Base-by-base conservation (phyloP, 768 basidiomycete genomes). In the Psilocybe sp. region DNA sequence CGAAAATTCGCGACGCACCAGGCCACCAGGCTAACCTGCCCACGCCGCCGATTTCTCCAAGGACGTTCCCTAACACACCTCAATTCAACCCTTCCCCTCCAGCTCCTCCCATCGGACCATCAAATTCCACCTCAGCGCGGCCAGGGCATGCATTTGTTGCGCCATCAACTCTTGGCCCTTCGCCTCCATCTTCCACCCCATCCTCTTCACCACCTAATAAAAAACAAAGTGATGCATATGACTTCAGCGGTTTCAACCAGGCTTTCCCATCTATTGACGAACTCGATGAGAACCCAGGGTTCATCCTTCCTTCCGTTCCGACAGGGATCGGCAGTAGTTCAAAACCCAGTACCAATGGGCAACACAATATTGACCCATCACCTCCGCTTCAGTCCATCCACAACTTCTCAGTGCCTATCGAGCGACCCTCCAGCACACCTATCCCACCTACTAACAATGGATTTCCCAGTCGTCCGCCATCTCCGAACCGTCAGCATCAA, bases 201-300 rank as follows among this genome's bases (percentile, higher is more conserved):
- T 82, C 86, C 12, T 82, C 85, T 2, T 85, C 83, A 9, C 82
- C 84, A 4, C 78, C 63, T 62, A 64, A 51, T 56, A 39, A 14
- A 15, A 49, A 51, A 62, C 34, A 71, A 64, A 49, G 62, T 36
- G 62, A 64, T 40, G 61, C 50, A 41, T 61, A 64, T 44, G 67
- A 75, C 35, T 54, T 83, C n/a, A 69, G 77, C 7, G 82, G 81
- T 32, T 89, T 89, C 58, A 67, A 77, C 4, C 77, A 80, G 43
- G 65, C 77, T n/a, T 92, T 91, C 54, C 89, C 89, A 0, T 78
- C 88, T 8, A 87, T 92, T 57, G 82, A 87, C 59, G 87, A 90
- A 61, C 68, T 91, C 23, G 81, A 89, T 52, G 82, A 84, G 61
- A 67, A 72, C 47, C 71, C 75, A 11, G 63, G 65, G 6, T 70